Percentiles rank a stretch among this genome's conserved stretches.
Evolutionary conservation across 1,284 basidiomycete species (phyloP).

Genomic region (Tremellales sp.): DNA sequence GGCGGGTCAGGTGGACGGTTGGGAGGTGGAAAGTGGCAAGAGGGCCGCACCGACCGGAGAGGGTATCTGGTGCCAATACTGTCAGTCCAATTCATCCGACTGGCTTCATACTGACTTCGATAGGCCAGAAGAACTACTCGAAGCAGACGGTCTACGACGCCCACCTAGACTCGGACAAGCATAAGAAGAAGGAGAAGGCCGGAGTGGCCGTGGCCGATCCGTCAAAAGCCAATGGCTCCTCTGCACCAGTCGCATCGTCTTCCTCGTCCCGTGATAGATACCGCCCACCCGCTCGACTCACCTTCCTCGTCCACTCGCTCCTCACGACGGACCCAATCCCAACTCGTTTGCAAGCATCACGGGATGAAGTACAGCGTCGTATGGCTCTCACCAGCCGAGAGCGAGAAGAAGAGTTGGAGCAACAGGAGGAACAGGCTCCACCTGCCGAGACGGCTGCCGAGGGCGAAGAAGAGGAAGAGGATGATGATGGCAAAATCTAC

Average conservation of each 20-base stretch:
- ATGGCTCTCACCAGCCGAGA: slow-evolving; percentile 95
- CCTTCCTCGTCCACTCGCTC: slow-evolving; percentile 65
- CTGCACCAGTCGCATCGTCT: slow-evolving; percentile 8
- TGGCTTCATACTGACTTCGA: not conserved
- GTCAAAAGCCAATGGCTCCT: slow-evolving; percentile 20
- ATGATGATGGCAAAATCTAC: slow-evolving; percentile 92
- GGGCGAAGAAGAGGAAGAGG: slow-evolving; percentile 70
- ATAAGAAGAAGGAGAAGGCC: slow-evolving; percentile 69
- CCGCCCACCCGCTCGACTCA: slow-evolving; percentile 66
- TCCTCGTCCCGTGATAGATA: slow-evolving; percentile 57
- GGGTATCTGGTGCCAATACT: slow-evolving; percentile 94
- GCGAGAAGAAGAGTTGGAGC: slow-evolving; percentile 90
- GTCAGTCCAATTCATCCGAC: slow-evolving; percentile 53
- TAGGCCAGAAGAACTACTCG: slow-evolving; percentile 87
- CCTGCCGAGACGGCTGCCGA: slow-evolving; percentile 50
- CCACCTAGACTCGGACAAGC: slow-evolving; percentile 90
- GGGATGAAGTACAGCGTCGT: slow-evolving; percentile 91
- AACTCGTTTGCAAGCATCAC: slow-evolving; percentile 73
- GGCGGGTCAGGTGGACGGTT: slow-evolving; percentile 65
- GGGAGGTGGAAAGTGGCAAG: slow-evolving; percentile 57
- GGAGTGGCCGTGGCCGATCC: slow-evolving; percentile 44
- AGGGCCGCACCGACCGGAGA: slow-evolving; percentile 43
- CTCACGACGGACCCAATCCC: slow-evolving; percentile 60
- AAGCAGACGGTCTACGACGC: slow-evolving; percentile 98
- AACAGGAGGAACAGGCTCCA: slow-evolving; percentile 62